phyloP scores from a whole-genome alignment of 2,329 filamentous ascomycete species.

The Teratosphaeria zuluensis region DNA sequence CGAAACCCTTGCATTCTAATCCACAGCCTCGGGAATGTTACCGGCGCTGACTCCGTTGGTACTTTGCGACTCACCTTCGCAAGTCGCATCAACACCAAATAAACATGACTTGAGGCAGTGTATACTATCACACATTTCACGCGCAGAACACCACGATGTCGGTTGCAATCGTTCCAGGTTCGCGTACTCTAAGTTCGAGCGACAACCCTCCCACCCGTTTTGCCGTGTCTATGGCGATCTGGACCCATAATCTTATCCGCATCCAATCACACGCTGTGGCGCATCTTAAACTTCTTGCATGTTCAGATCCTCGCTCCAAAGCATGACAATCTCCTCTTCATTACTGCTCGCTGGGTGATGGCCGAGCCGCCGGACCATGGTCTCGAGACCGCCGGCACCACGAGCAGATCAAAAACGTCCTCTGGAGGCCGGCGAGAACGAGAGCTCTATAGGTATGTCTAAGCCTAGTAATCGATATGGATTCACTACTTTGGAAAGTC shows the following conservation, averaged over 20 bases:
- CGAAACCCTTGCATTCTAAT: too few species aligned
- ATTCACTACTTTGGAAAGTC: not conserved
- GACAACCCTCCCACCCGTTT: not conserved
- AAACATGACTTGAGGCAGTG: too few species aligned
- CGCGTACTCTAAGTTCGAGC: not conserved
- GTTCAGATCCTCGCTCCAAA: not conserved
- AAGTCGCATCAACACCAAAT: too few species aligned
- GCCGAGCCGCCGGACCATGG: not conserved
- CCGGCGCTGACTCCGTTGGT: not conserved
- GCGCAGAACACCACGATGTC: too few species aligned
- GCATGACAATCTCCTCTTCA: not conserved
- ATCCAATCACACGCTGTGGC: not conserved
- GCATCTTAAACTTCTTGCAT: not conserved
- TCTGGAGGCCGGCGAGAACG: not conserved
- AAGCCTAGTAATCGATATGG: not conserved
- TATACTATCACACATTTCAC: too few species aligned
- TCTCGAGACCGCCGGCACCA: not conserved
- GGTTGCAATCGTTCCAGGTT: not conserved
- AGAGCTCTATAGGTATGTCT: not conserved
- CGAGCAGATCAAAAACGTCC: not conserved
- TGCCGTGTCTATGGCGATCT: not conserved
- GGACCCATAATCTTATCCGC: not conserved
- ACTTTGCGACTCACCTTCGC: not conserved
- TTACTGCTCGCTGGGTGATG: not conserved
- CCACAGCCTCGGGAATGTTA: not conserved